Evolutionary conservation across 495 filamentous ascomycete species (phyloP).

Genomic region (Cercophora sp.): DNA sequence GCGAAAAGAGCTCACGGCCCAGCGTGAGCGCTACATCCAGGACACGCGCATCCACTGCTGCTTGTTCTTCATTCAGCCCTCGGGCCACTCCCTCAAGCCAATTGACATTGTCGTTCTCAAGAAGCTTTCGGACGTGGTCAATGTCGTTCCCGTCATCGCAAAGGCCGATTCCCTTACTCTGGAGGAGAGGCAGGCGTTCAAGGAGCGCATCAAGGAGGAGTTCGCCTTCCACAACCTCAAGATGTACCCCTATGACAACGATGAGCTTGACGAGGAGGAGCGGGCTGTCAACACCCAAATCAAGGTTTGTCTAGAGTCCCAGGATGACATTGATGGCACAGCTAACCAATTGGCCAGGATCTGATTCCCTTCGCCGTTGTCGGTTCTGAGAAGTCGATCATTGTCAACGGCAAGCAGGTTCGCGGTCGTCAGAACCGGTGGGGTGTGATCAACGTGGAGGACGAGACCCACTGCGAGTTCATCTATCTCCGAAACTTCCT

Average conservation of each 20-base stretch:
- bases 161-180: conserved; percentile 96
- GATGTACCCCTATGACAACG: conserved; percentile 99
- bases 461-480: conserved; percentile 99
- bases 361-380: conserved; percentile 98
- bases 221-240: conserved; percentile 99
- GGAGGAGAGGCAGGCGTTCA: conserved; percentile 93
- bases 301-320: conserved; percentile 60
- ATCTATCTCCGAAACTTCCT: conserved; percentile 97
- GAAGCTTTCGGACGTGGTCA: conserved; percentile 98
- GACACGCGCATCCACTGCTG: conserved; percentile 99
- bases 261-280: conserved; percentile 97
- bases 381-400: conserved; percentile 94
- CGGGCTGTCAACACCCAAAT: conserved; percentile 88
- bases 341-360: conserved; percentile 51
- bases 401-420: conserved; percentile 95
- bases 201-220: conserved; percentile 99
- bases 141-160: conserved; percentile 97
- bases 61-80: conserved; percentile 99
- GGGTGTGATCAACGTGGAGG: conserved; percentile 99
- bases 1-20: conserved; percentile 98
- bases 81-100: conserved; percentile 93
- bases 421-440: conserved; percentile 97
- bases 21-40: conserved; percentile 98
- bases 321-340: neutral
- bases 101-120: conserved; percentile 99